These are phyloP conservation scores for Lathyrus oleraceus DNA, from an alignment of 306 rosid genomes.

Conservation along the genomic window DNA sequence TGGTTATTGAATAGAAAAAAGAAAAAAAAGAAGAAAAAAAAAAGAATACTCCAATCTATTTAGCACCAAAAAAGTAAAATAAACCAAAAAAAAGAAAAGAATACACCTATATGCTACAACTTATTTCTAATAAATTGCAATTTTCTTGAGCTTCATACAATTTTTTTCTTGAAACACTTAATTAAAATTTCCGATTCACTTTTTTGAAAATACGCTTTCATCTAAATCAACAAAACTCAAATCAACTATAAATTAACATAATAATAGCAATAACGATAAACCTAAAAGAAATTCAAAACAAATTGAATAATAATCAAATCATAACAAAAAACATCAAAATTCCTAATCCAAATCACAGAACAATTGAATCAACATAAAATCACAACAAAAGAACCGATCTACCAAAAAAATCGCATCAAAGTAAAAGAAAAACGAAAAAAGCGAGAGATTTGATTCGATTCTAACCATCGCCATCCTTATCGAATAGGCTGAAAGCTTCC, in stretches of 20 bases:
- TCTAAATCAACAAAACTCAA: constrained; percentile 14
- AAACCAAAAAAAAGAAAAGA: no score
- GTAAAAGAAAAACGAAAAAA: not conserved
- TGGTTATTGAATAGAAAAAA: not conserved
- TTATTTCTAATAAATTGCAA: not conserved
- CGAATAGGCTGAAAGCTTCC: constrained; percentile 76
- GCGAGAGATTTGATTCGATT: constrained; percentile 2
- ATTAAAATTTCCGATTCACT: not conserved
- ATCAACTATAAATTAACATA: not conserved
- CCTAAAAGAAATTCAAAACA: not conserved
- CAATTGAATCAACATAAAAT: not conserved
- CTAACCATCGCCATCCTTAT: constrained; percentile 75
- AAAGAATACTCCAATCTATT: not conserved
- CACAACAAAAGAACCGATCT: constrained; percentile 26
- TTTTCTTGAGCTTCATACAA: not conserved
- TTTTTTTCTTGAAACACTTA: not conserved
- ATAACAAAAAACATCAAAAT: not conserved
- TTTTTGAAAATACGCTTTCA: not conserved
- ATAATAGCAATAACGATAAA: not conserved
- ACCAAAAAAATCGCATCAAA: not conserved
- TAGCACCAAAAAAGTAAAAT: not conserved
- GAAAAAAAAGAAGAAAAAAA: not conserved
- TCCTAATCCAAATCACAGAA: not conserved
- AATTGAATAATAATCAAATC: not conserved
- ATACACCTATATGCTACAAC: not conserved